Evolutionary conservation across 1,139 yeast species (phyloP), one percentile per base, ranked within the genome.

Genomic region (Pichia cactophila): DNA sequence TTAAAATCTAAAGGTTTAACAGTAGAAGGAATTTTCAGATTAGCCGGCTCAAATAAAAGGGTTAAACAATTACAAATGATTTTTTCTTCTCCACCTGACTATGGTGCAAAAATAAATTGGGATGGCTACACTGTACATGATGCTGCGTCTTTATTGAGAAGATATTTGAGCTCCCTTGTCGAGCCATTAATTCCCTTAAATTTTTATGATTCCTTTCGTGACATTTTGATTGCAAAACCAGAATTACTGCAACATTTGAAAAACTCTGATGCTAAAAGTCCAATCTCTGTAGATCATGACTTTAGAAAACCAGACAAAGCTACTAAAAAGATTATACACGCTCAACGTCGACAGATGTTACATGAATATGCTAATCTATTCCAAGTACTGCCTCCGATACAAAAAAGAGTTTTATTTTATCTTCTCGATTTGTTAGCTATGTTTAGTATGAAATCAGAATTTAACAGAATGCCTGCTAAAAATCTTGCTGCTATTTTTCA

Each of bases 51-150:
- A 14, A 83, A 90, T 26, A 85, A 88, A 62, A 75, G 98, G 49
- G 81, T 92, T 43, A 87, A 87, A 60, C 95, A 88, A 58, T 71
- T 92, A 46, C 97, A 92, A 65, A 75, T 78, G 40, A 74, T 84
- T 9, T 92, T 92, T 69, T 87, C 90, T 53, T 71, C 85, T 3
- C 89, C 96, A 1, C 97, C 97, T 0, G 81, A 80, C 53, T 94
- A 83, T 63, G 99, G 98, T 26, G 80, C 88, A 52, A 86, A 84
- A 57, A 74, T 90, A 43, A 79, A 76, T 55, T 92, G 98, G 98
- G 88, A 86, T 49, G 94, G 95, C 0, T 92, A 81, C 67, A 88
- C 89, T 4, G 97, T 92, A n/a, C 98, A 94, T 68, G 98, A 94
- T 66, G 97, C 97, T 1, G 96, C 97, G 2, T 86, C 95, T 31